Conservation (phyloP, 768 basidiomycete genomes). For the Arthromyces matolae region DNA sequence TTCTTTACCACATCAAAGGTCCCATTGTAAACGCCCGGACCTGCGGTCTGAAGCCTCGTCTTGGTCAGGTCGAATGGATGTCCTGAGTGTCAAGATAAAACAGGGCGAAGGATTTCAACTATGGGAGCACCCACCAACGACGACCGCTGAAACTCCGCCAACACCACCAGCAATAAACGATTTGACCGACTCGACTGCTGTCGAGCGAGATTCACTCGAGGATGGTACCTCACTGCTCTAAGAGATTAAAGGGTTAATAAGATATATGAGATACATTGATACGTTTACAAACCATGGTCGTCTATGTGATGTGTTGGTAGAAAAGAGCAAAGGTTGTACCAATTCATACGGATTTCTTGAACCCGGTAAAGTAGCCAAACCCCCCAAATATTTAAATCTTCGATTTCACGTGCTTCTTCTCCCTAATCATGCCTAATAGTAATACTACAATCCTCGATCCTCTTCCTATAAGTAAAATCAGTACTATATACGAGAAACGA, state of each 20-base stretch:
- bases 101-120: not conserved
- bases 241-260: not conserved
- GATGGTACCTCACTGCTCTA: constrained; percentile 35
- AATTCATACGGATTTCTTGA: not conserved
- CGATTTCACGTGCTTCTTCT: constrained; percentile 7
- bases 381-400: too few relatives aligned
- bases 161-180: constrained; percentile 93
- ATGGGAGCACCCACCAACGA: constrained; percentile 69
- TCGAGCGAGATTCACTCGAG: constrained; percentile 33
- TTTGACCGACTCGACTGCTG: constrained; percentile 55
- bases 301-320: not conserved
- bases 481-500: too few relatives aligned
- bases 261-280: not conserved
- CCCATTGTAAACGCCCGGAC: constrained; percentile 84
- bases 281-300: constrained; percentile 18
- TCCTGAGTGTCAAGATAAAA: constrained; percentile 41
- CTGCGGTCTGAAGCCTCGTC: constrained; percentile 92
- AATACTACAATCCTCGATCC: too few relatives aligned
- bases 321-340: not conserved
- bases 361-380: too few relatives aligned
- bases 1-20: constrained; percentile 92
- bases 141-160: constrained; percentile 82
- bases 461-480: too few relatives aligned
- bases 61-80: constrained; percentile 98
- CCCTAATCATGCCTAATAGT: too few relatives aligned